Evolutionary conservation across 2,329 filamentous ascomycete species (phyloP), one percentile per base, ranked within the genome.

Genomic region (Didymella glomerata): DNA sequence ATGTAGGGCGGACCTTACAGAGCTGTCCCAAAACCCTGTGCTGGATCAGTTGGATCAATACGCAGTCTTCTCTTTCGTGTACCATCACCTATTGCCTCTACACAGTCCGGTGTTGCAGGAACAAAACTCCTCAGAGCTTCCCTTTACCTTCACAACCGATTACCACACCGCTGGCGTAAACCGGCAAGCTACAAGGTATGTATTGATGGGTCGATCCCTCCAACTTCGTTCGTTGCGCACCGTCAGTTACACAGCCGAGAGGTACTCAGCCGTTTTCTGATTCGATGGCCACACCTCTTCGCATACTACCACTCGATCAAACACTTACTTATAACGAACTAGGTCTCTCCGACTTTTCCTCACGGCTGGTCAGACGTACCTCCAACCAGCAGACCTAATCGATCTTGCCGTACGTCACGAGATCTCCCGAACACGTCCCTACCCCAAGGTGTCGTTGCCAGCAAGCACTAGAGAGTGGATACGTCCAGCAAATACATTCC

Each of bases 331-430:
- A 48, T 16, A 2, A 30, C 22, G 10, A 20, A 2, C 1, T 13
- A 61, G 64, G 14, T 48, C 63, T 22, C 54, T 71, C 20, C 67
- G 68, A 24, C 46, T 64, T 22, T 72, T 67, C 48, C 60, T 71
- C 14, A 22, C 56, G 16, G 58, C 64, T 14, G 63, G 62, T 4
- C 67, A 69, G 34, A 62, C 63, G n/a, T 66, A 70, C 48, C 54
- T 71, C 2, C 69, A 72, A 38, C 68, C 69, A 1, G 67, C 68
- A 30, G 71, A 73, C 44, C 44, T 72, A 3, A 66, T 71, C 51
- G 69, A 71, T 20, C 67, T 72, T 38, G 47, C 54, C 14, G 16
- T 68, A 16, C 68, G 69, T 30, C 57, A 60, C 36, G 36, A 48
- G 13, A 11, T 56, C 5, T 57, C 55, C 6, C 64, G 41, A 13